Evolutionary conservation across 208 protist genomes (phyloP).

Genomic region (Naegleria fowleri): DNA sequence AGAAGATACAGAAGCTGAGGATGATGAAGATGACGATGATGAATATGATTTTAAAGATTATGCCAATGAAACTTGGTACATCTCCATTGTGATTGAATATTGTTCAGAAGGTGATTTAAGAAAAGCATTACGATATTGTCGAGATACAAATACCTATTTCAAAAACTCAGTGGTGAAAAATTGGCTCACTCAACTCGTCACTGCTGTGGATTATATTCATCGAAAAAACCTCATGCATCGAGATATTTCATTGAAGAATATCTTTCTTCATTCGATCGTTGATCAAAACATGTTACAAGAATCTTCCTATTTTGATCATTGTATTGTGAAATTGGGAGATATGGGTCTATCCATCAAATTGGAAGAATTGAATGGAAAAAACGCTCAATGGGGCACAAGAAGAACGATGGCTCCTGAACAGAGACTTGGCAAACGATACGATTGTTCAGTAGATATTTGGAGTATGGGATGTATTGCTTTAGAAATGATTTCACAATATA

Average conservation of each 20-base stretch:
- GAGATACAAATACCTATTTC: background rate
- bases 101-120: background rate
- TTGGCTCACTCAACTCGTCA: background rate
- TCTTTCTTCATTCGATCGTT: background rate
- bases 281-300: background rate
- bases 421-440: conserved; percentile 31
- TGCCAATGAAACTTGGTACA: background rate
- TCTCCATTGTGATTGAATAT: background rate
- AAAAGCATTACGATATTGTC: background rate
- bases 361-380: conserved; percentile 30
- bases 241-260: conserved; percentile 11
- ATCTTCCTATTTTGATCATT: background rate
- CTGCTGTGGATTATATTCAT: conserved; percentile 61
- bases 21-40: background rate
- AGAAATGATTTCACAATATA: conserved; percentile 48
- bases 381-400: conserved; percentile 58
- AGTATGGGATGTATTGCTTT: conserved; percentile 51
- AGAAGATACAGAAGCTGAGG: background rate
- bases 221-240: conserved; percentile 49
- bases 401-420: conserved; percentile 61
- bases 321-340: conserved; percentile 44
- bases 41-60: background rate
- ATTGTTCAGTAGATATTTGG: conserved; percentile 43
- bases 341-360: conserved; percentile 43
- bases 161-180: background rate